Percentiles rank a stretch among this genome's conserved stretches.
phyloP scores from a whole-genome alignment of 345 rosid species.

The Arabis hirsuta region DNA sequence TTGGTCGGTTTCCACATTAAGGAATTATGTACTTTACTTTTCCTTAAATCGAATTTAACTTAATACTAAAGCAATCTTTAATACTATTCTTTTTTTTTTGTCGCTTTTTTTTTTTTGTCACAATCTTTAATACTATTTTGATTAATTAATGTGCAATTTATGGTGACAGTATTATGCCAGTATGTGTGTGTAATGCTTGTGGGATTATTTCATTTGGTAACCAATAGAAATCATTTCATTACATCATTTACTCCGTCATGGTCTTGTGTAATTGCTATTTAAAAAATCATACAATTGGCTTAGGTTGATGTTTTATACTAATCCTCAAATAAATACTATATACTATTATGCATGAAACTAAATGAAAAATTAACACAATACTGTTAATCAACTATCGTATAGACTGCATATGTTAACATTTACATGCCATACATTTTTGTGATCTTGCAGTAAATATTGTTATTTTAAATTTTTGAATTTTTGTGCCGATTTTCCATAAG shows the following conservation, averaged over 20 bases:
- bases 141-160: conserved; percentile 28
- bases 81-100: not conserved
- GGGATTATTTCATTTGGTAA: conserved; percentile 16
- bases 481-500: too few species aligned
- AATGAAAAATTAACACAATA: not conserved
- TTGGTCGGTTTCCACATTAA: conserved; percentile 40
- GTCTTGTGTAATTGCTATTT: conserved; percentile 17
- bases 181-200: conserved; percentile 13
- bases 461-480: not conserved
- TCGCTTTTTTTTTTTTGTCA: not conserved
- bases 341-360: not conserved
- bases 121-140: not conserved
- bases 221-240: conserved; percentile 32
- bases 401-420: not conserved
- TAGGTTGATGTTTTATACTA: conserved; percentile 5
- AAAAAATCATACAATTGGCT: not conserved
- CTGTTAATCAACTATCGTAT: not conserved
- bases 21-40: conserved; percentile 21
- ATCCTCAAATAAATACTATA: not conserved
- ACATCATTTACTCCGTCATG: conserved; percentile 39
- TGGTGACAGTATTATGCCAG: conserved; percentile 18
- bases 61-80: conserved; percentile 1
- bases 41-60: conserved; percentile 20
- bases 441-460: not conserved
- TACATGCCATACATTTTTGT: not conserved